These are phyloP conservation scores for Stephanodiscus minutulus DNA, from an alignment of 108 stramenopile species.

Conservation along the genomic window DNA sequence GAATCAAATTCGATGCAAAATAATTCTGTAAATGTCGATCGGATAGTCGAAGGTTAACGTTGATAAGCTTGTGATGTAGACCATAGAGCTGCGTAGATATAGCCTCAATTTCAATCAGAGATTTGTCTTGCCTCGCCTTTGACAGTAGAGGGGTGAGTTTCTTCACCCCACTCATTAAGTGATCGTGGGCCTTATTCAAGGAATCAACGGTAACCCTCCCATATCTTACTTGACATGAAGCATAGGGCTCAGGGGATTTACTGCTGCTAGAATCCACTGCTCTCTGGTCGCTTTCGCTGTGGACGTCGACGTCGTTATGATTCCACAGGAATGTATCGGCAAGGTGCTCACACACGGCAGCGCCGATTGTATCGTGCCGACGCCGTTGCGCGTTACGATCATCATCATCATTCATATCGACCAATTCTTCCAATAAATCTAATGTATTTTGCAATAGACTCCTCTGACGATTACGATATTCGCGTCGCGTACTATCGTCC, in stretches of 20 bases:
- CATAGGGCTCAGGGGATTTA: conserved; percentile 38
- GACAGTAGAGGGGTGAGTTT: conserved; percentile 54
- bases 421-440: conserved; percentile 73
- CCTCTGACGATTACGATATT: conserved; percentile 79
- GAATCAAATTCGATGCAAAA: conserved; percentile 80
- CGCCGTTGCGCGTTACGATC: conserved; percentile 27
- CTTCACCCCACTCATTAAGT: conserved; percentile 59
- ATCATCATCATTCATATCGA: conserved; percentile 70
- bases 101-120: conserved; percentile 55
- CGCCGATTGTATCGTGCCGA: conserved; percentile 77
- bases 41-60: conserved; percentile 75
- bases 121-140: conserved; percentile 34
- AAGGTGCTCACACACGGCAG: conserved; percentile 76
- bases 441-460: conserved; percentile 72
- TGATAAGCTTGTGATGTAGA: conserved; percentile 74
- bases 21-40: conserved; percentile 81
- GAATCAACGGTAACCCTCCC: conserved; percentile 58
- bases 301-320: conserved; percentile 26
- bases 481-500: conserved; percentile 40
- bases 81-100: conserved; percentile 77
- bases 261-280: conserved; percentile 4
- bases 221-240: conserved; percentile 61
- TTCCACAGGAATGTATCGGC: conserved; percentile 78
- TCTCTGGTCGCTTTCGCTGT: conserved; percentile 15
- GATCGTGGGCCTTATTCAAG: conserved; percentile 81